Base-by-base conservation (phyloP, 2,329 filamentous ascomycete genomes). In the Berkeleyomyces rouxiae region DNA sequence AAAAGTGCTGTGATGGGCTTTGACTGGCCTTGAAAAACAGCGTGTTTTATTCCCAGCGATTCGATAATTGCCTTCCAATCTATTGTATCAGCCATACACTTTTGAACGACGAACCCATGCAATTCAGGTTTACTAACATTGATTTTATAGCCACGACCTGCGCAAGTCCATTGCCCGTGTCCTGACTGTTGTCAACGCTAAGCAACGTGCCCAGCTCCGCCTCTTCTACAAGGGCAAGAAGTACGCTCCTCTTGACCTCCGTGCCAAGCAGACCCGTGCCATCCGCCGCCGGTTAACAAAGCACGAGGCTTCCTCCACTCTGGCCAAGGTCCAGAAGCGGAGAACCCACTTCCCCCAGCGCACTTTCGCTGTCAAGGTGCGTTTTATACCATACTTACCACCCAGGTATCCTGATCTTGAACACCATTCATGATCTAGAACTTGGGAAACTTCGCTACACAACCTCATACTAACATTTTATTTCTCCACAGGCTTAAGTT, bases 221-320 rank as follows among this genome's bases (percentile, higher is more conserved):
- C 83, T 97, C 70, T 97, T 97, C 88, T 99, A 99, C 86, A 95
- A 96, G 85, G 88, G 87, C 86, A 97, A 97, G 89, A 97, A 96
- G 84, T 96, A 96, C 85, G 80, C 90, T 68, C 93, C 93, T 69
- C 90, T 99, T 76, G 95, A 99, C 78, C 91, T 99, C 82, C 89
- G 93, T 79, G 79, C 90, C 76, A 97, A 97, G 88, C 86, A 93
- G 82, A 99, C 93, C 75, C 91, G 93, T 73, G 93, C 91, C 75
- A 95, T 97, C 80, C 90, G 93, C 75, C 89, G 95, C 82, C 84
- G 89, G 75, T 83, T 99, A 79, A 92, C 87, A 74, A 86, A 89
- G 77, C 84, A 95, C 83, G 92, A 99, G 80, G 85, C 87, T 72
- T 82, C 84, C 72, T 82, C 85, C 76, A 81, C 85, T 73, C 87